Base-by-base conservation (phyloP, 768 basidiomycete species). In the Tricholoma matsutake region DNA sequence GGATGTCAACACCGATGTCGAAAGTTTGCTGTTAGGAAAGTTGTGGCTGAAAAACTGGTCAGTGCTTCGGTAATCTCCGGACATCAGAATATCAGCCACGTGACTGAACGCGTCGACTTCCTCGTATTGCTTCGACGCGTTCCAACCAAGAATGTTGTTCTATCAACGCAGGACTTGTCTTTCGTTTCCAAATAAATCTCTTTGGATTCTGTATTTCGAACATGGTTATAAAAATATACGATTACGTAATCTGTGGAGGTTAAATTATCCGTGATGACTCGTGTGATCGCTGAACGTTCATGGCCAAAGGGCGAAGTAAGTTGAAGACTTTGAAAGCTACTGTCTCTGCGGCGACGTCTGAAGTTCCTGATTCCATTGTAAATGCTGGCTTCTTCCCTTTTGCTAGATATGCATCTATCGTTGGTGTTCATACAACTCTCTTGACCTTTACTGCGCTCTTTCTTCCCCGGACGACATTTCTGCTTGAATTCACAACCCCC, bases 341-440 rank as follows among this genome's bases (percentile, higher is more conserved):
- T 3, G 7, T 56, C 7, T 6, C 47, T 10, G 13, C 32, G 6
- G 18, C 3, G 29, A 18, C 39, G 6, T n/a, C 34, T 16, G 43
- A 56, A n/a, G n/a, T 8, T 6, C 13, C 18, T 25, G 41, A 7
- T 34, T 35, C 13, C 2, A 13, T 7, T 39, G 35, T 25, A 0
- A 57, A 47, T 11, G 16, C 58, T 16, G 62, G 59, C 22, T 67
- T 65, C 54, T 67, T 67, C 39, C 64, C 67, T 35, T 67, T 83
- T 59, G 79, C 81, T 5, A 79, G 78, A 25, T 91, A 91, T 74
- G 81, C 82, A 59, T 86, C 89, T 31, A 73, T 85, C 25, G 83
- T 91, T 20, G 86, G 85, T 49, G 86, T 91, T 6, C 87, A 89
- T 68, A 79, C 83, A 1, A 78, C 83, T 14, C 83, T 92, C 7